phyloP scores from a whole-genome alignment of 768 basidiomycete genomes.

The Leccinum variicolor region DNA sequence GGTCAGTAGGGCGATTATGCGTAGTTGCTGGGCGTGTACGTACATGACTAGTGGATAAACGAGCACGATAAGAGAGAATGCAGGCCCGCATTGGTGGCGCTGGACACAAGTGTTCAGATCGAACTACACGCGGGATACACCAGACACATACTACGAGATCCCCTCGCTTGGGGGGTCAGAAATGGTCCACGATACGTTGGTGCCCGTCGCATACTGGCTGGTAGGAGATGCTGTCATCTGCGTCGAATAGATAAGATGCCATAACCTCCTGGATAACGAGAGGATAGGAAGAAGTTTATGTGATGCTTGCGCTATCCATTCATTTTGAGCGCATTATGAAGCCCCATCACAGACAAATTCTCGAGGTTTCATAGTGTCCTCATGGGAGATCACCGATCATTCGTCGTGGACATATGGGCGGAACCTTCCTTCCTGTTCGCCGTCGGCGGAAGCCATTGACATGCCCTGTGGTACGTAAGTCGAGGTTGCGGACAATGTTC shows the following conservation, averaged over 20 bases:
- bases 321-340: neutral
- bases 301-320: neutral
- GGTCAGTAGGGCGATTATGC: neutral
- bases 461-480: neutral
- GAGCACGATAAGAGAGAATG: conserved; percentile 46
- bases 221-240: conserved; percentile 45
- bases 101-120: conserved; percentile 18
- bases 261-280: conserved; percentile 45
- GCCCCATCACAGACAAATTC: neutral
- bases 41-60: conserved; percentile 57
- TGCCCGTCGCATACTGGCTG: conserved; percentile 40
- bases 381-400: neutral
- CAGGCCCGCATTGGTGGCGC: conserved; percentile 47
- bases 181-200: conserved; percentile 60
- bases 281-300: neutral
- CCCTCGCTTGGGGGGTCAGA: conserved; percentile 52
- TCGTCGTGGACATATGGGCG: neutral
- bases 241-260: conserved; percentile 61
- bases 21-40: conserved; percentile 29
- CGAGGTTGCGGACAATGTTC: neutral
- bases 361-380: neutral
- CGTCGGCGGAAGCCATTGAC: neutral
- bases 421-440: neutral
- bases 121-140: neutral
- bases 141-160: conserved; percentile 54